phyloP scores from a whole-genome alignment of 1,284 basidiomycete species.

The Grifola frondosa region DNA sequence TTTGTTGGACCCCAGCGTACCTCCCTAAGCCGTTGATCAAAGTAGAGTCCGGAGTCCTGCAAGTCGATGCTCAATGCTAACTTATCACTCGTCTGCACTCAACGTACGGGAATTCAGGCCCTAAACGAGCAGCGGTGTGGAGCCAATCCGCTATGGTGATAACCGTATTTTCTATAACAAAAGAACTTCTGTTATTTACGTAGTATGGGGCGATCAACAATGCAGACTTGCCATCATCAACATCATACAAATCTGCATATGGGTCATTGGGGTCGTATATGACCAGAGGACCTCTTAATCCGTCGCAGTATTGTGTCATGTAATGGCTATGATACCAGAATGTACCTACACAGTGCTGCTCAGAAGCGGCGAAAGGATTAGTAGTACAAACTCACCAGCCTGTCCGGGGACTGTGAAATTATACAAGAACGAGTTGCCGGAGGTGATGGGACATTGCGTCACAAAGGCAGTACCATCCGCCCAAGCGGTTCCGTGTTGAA shows the following conservation, averaged over 20 bases:
- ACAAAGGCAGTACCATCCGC: slow-evolving; percentile 37
- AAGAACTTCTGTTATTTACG: neutral
- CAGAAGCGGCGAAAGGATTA: neutral
- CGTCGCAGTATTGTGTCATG: slow-evolving; percentile 37
- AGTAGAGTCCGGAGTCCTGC: slow-evolving; percentile 29
- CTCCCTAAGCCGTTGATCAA: slow-evolving; percentile 54
- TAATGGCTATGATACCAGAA: slow-evolving; percentile 28
- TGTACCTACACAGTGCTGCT: slow-evolving; percentile 16
- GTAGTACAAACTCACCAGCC: slow-evolving; percentile 10
- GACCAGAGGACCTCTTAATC: slow-evolving; percentile 36
- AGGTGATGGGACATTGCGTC: slow-evolving; percentile 51
- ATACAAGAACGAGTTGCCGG: slow-evolving; percentile 44
- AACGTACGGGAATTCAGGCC: slow-evolving; percentile 17
- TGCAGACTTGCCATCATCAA: slow-evolving; percentile 40
- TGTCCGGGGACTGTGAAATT: slow-evolving; percentile 31
- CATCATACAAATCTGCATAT: slow-evolving; percentile 38
- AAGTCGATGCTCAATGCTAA: neutral
- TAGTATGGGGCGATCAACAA: neutral
- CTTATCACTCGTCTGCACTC: neutral
- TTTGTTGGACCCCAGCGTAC: slow-evolving; percentile 23
- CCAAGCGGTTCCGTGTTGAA: slow-evolving; percentile 30
- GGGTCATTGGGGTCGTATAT: slow-evolving; percentile 46
- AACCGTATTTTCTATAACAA: slow-evolving; percentile 24
- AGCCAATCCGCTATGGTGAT: slow-evolving; percentile 32
- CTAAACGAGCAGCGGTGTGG: slow-evolving; percentile 16